Evolutionary conservation across 2,329 filamentous ascomycete genomes (phyloP), one percentile per base, ranked within the genome.

Genomic region (Juglanconis oblonga): DNA sequence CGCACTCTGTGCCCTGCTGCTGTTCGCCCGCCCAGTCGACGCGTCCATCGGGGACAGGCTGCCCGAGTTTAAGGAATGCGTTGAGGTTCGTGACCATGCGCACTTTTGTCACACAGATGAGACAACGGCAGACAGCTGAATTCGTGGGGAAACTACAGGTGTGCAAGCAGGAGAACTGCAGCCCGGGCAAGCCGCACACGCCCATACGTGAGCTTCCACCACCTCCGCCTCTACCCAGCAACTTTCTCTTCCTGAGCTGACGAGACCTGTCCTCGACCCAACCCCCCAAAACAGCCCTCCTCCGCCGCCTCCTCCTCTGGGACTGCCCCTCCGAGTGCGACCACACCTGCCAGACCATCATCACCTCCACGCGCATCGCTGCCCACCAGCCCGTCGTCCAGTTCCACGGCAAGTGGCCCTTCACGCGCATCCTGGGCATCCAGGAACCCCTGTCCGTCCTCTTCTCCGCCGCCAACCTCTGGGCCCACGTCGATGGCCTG

Each of bases 341-440:
- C 80, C 96, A 99, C 79, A 89, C 91, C 63, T 99, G 95, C 81
- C 95, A 99, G 74, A 94, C 96, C 81, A 89, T 97, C 73, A 82
- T 96, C 62, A 98, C 95, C 59, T 76, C 85, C 67, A 77, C 78
- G 61, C 91, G 94, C 64, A 76, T 92, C 65, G 78, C 84, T 32
- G 79, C 83, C 64, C 83, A 86, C 62, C 84, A 86, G 35, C 83
- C 87, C 10, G 76, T 97, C 53, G 88, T 94, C 59, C 95, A 99
- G 77, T 99, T 93, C 80, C 92, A 99, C 78, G 95, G 95, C 36
- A 99, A 99, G 83, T 99, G 95, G 95, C 95, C 95, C 44, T 99
- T 99, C 77, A 81, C 88, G 74, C 90, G 95, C 66, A 83, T 97
- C 70, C 76, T 96, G 57, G 95, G 95, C 73, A 89, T 97, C 79